Evolutionary conservation across 106 monocot genomes (phyloP).

Genomic region (Phalaenopsis aphrodite): DNA sequence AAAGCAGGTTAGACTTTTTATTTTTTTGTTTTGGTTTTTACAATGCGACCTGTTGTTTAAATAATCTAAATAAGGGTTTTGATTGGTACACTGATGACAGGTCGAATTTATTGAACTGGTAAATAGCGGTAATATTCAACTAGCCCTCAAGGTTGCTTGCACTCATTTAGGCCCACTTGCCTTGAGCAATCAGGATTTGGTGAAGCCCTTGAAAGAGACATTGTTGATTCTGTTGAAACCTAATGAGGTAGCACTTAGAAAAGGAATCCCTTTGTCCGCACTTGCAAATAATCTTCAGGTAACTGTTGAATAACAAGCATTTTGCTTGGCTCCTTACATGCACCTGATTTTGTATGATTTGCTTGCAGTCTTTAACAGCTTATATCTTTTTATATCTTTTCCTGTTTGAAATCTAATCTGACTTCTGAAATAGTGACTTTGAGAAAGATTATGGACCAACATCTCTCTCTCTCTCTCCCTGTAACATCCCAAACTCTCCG

Average conservation of each 20-base stretch:
- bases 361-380: too few relatives aligned
- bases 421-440: too few relatives aligned
- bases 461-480: too few relatives aligned
- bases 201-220: slow-evolving; percentile 93
- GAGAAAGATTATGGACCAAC: too few relatives aligned
- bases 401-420: too few relatives aligned
- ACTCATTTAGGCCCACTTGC: slow-evolving; percentile 86
- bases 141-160: slow-evolving; percentile 75
- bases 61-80: background rate
- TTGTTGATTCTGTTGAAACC: slow-evolving; percentile 56
- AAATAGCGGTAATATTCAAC: slow-evolving; percentile 43
- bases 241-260: slow-evolving; percentile 38
- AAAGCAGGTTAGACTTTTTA: slow-evolving; percentile 58
- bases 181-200: slow-evolving; percentile 42
- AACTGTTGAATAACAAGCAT: background rate
- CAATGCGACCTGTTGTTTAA: background rate
- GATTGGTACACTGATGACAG: slow-evolving; percentile 30
- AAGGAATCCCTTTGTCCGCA: slow-evolving; percentile 33
- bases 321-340: background rate
- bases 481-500: too few relatives aligned
- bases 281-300: slow-evolving; percentile 84
- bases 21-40: background rate
- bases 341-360: background rate
- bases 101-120: slow-evolving; percentile 89
- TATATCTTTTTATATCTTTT: too few relatives aligned